Evolutionary conservation across 371 early-diverging fungal genomes (phyloP).

Genomic region (Mortierella sp.): DNA sequence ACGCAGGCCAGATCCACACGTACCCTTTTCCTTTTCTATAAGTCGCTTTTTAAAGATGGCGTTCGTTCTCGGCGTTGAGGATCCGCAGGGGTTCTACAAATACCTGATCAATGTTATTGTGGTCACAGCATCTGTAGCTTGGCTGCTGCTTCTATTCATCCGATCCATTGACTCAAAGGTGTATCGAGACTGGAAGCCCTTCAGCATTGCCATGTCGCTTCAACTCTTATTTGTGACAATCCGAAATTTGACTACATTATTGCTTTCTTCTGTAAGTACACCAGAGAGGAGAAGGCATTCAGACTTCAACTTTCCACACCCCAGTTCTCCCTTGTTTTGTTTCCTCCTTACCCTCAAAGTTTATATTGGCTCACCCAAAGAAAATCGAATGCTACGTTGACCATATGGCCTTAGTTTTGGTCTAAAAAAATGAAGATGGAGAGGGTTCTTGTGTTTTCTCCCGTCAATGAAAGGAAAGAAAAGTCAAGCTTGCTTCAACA

Average conservation of each 20-base stretch:
- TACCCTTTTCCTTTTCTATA: background rate
- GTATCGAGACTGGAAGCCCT: constrained; percentile 35
- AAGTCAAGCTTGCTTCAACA: background rate
- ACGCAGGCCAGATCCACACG: background rate
- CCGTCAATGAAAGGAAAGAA: background rate
- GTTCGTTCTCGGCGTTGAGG: constrained; percentile 21
- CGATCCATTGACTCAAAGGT: constrained; percentile 41
- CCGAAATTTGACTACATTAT: constrained; percentile 41
- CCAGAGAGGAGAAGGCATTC: too few relatives aligned
- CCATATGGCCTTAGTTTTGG: background rate
- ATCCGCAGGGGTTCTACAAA: constrained; percentile 35
- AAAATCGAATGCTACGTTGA: too few relatives aligned
- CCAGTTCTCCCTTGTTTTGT: background rate
- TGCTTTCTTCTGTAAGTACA: constrained; percentile 47
- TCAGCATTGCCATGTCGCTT: constrained; percentile 45
- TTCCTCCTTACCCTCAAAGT: constrained; percentile 5
- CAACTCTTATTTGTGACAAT: constrained; percentile 49
- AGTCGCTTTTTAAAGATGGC: constrained; percentile 16
- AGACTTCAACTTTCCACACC: too few relatives aligned
- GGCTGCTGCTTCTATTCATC: constrained; percentile 33
- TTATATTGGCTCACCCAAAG: too few relatives aligned
- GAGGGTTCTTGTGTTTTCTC: background rate
- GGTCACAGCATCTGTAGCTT: constrained; percentile 36
- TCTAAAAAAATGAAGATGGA: background rate
- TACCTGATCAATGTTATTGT: constrained; percentile 46